A percentile compares a stretch with the other conserved stretches of the same genome.
phyloP scores from a whole-genome alignment of 768 basidiomycete genomes.

The Pleurotus ostreatus region DNA sequence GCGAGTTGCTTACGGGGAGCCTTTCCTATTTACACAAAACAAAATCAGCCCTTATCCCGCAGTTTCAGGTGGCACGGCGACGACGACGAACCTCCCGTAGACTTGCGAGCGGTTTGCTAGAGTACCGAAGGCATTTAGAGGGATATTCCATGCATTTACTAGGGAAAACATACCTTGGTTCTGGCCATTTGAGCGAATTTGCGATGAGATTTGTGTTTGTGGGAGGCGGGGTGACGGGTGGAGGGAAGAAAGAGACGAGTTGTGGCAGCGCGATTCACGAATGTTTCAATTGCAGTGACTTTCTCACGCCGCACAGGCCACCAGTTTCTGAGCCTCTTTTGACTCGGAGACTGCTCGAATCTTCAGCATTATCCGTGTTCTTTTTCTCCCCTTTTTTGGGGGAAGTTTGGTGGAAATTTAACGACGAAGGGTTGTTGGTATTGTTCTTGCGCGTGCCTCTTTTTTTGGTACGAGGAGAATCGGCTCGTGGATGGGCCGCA shows the following conservation, averaged over 20 bases:
- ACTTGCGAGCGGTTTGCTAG: conserved; percentile 99
- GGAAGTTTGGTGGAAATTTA: conserved; percentile 16
- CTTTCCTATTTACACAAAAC: conserved; percentile 52
- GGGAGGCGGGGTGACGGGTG: conserved; percentile 24
- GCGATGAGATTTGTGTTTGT: conserved; percentile 17
- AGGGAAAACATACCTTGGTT: conserved; percentile 60
- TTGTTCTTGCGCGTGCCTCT: neutral
- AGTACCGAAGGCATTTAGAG: conserved; percentile 25
- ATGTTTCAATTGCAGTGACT: conserved; percentile 27
- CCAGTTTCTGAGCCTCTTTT: conserved; percentile 41
- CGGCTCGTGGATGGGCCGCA: neutral
- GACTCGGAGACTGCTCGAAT: conserved; percentile 43
- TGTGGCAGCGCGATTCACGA: conserved; percentile 31
- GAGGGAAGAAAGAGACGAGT: conserved; percentile 31
- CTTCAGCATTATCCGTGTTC: conserved; percentile 21
- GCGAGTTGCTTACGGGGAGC: conserved; percentile 94
- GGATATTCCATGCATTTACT: conserved; percentile 12
- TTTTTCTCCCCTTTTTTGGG: conserved; percentile 18
- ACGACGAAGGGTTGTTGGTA: conserved; percentile 8
- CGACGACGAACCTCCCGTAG: conserved; percentile 80
- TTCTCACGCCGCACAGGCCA: conserved; percentile 39
- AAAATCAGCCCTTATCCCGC: conserved; percentile 10
- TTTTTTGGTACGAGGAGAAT: neutral
- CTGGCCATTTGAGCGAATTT: conserved; percentile 63
- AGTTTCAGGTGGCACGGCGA: conserved; percentile 16